Conservation (phyloP, 2,329 filamentous ascomycete genomes). For the Talaromyces sp. region DNA sequence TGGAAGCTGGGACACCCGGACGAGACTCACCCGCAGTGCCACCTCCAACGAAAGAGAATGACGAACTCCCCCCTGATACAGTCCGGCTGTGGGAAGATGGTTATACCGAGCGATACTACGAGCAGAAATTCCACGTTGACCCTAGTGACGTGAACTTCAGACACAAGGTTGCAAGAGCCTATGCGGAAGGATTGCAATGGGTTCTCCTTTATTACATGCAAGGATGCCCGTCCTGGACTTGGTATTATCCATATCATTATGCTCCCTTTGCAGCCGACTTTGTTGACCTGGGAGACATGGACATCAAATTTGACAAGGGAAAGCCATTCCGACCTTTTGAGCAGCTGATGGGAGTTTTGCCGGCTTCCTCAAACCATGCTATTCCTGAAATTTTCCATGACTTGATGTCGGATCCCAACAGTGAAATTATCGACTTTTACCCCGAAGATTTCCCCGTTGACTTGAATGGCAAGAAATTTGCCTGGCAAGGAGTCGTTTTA, state of each 20-base stretch:
- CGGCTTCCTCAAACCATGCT: constrained; percentile 85
- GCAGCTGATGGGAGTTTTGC: constrained; percentile 96
- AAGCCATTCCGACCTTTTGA: constrained; percentile 87
- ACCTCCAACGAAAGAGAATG: constrained; percentile 32
- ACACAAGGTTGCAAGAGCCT: constrained; percentile 80
- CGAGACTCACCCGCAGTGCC: constrained; percentile 48
- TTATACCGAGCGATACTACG: constrained; percentile 92
- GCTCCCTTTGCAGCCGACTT: constrained; percentile 97
- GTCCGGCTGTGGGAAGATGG: constrained; percentile 93
- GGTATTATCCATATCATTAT: constrained; percentile 99
- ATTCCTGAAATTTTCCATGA: constrained; percentile 83
- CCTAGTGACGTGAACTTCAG: constrained; percentile 79
- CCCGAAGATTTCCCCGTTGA: constrained; percentile 91
- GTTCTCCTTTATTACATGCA: constrained; percentile 97
- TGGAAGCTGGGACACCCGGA: constrained; percentile 42
- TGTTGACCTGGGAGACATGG: constrained; percentile 70
- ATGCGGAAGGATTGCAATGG: constrained; percentile 93
- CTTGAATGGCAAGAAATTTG: constrained; percentile 96
- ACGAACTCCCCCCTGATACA: constrained; percentile 68
- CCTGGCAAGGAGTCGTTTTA: constrained; percentile 92
- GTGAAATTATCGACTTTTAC: constrained; percentile 95
- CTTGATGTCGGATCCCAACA: constrained; percentile 82
- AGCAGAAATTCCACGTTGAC: constrained; percentile 87
- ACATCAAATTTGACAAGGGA: constrained; percentile 77
- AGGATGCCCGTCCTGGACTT: constrained; percentile 96